phyloP scores from a whole-genome alignment of 2,329 filamentous ascomycete species.

The Sporothrix pallida region DNA sequence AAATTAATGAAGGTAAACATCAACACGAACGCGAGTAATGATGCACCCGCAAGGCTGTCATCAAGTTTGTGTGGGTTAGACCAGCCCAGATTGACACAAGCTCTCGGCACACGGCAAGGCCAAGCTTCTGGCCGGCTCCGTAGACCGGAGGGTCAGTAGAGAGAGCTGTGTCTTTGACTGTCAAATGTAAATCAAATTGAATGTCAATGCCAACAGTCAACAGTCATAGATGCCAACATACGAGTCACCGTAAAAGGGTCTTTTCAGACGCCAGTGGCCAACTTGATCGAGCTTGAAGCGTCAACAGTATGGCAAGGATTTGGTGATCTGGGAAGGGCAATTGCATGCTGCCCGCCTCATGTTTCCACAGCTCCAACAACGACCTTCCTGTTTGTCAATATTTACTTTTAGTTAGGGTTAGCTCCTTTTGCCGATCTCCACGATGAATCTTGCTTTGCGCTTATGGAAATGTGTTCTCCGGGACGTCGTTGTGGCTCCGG shows the following conservation, averaged over 20 bases:
- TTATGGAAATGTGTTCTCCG: not conserved
- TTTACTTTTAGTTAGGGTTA: not conserved
- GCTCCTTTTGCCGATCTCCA: conserved; percentile 2
- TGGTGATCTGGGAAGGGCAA: too few relatives aligned
- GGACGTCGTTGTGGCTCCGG: not conserved
- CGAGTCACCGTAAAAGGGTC: not conserved
- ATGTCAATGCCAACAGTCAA: too few relatives aligned
- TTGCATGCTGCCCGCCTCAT: too few relatives aligned
- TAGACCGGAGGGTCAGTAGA: conserved; percentile 4
- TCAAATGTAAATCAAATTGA: not conserved
- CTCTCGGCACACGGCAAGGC: not conserved
- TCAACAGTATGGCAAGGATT: too few relatives aligned
- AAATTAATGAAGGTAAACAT: not conserved
- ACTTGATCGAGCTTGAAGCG: not conserved
- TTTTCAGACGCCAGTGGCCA: not conserved
- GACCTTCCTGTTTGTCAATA: conserved; percentile 22
- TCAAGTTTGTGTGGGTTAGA: not conserved
- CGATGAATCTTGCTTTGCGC: not conserved
- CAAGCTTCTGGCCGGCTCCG: conserved; percentile 9
- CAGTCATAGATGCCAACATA: not conserved
- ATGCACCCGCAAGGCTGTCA: conserved; percentile 4
- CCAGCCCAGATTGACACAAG: not conserved
- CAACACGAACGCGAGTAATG: not conserved
- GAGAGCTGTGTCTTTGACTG: not conserved
- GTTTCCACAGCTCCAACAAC: not conserved